Conservation (phyloP, 345 rosid species). For the rapeseed (Brassica napus) region Da-Ae NC_063434.1:20745001-20745500, state of each 20-base stretch:
- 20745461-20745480: slow-evolving; percentile 37
- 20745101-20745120: slow-evolving; percentile 69
- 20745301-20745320: slow-evolving; percentile 31
- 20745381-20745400: slow-evolving; percentile 83
- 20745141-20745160: slow-evolving; percentile 17
- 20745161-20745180: neutral
- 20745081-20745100: slow-evolving; percentile 99
- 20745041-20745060: slow-evolving; percentile 84
- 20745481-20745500: slow-evolving; percentile 19
- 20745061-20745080: slow-evolving; percentile 87
- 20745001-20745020: neutral
- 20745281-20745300: slow-evolving; percentile 86
- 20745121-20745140: neutral
- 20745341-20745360: neutral
- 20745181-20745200: slow-evolving; percentile 16
- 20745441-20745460: slow-evolving; percentile 48
- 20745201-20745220: slow-evolving; percentile 9
- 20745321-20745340: slow-evolving; percentile 20
- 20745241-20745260: slow-evolving; percentile 98
- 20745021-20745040: slow-evolving; percentile 39
- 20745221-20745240: slow-evolving; percentile 93
- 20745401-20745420: slow-evolving; percentile 70
- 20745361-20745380: slow-evolving; percentile 47
- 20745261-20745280: slow-evolving; percentile 97
- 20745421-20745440: slow-evolving; percentile 53